Base-by-base conservation (phyloP, 2,329 filamentous ascomycete genomes). In the Apiospora pterosperma region DNA sequence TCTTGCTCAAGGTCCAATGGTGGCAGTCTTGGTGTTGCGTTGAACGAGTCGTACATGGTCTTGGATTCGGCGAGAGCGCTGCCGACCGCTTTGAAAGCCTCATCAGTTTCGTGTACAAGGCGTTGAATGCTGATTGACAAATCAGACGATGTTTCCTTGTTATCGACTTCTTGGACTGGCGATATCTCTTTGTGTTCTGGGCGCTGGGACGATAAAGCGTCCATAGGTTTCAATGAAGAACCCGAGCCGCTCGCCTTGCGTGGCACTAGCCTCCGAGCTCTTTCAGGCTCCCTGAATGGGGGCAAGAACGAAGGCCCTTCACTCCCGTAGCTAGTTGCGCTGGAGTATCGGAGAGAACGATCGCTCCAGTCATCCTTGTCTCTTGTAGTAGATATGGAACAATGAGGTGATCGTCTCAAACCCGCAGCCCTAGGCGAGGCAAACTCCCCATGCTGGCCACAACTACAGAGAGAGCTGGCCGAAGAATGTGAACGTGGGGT, bases 71-170 rank as follows among this genome's bases (percentile, higher is more conserved):
- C 75, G 42, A 85, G 72, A 21, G 78, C 78, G 61, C 72, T 75
- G 3, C 77, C 80, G 28, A 82, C 78, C 14, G 79, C 77, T 70
- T 79, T 77, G 72, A 85, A 85, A 34, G 83, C 82, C 64, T 81
- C 77, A 66, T 86, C 82, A 4, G 82, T 80, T 69, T 85, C 79
- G 66, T 76, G 75, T 59, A 84, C 82, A 66, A 86, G 76, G 66
- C 80, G 76, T 62, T 81, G 77, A 3, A 83, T 74, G 64, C 78
- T 78, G 42, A 79, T 74, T 14, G 76, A 77, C 68, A 76, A 39
- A 68, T 31, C 21, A 12, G 25, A 25, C 14, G 76, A 77, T 68
- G 76, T 28, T 67, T 68, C 66, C 11, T 67, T 66, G 25, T 66
- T 63, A 38, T 66, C 67, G 60, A 59, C 66, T 38, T 60, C 64